Conservation (phyloP, 352 stramenopile species). For the Phytophthora ohioensis region DNA sequence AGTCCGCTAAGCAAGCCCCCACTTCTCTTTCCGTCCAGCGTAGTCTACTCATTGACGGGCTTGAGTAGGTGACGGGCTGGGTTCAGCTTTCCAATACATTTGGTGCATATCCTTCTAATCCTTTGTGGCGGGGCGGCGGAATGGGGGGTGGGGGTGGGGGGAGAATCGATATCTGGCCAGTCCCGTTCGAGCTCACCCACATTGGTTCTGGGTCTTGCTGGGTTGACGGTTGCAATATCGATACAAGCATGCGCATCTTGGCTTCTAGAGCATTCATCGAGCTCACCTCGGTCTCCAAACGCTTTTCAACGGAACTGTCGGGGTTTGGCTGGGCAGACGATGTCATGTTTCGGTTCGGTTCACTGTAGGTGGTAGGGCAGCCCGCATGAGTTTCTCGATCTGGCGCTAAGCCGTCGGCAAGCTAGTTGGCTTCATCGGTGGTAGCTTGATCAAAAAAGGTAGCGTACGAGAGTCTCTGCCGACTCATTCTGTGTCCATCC, state of each 20-base stretch:
- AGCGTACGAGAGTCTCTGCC: constrained; percentile 17
- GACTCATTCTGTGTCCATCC: constrained; percentile 24
- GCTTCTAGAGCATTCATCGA: constrained; percentile 4
- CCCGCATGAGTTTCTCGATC: constrained; percentile 2
- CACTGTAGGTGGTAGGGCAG: constrained; percentile 4
- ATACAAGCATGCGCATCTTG: constrained; percentile 4
- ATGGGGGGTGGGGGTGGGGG: background rate
- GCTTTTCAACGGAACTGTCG: constrained; percentile 3
- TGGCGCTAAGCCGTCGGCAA: constrained; percentile 11
- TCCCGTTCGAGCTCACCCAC: background rate
- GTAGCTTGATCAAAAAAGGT: constrained; percentile 14
- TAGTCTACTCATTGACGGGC: constrained; percentile 8
- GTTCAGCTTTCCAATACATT: constrained; percentile 15
- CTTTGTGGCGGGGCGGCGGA: background rate
- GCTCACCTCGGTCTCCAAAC: constrained; percentile 1
- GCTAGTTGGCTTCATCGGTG: constrained; percentile 15
- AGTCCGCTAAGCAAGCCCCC: constrained; percentile 3
- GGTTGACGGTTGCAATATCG: background rate
- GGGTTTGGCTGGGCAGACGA: background rate
- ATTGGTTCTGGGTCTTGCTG: background rate
- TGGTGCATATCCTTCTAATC: constrained; percentile 10
- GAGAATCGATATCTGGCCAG: constrained; percentile 5
- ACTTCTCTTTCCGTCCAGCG: constrained; percentile 9
- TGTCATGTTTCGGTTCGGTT: background rate
- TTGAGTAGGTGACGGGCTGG: constrained; percentile 13